Conservation (phyloP, 768 basidiomycete species). For the Leccinum longicurvipes region DNA sequence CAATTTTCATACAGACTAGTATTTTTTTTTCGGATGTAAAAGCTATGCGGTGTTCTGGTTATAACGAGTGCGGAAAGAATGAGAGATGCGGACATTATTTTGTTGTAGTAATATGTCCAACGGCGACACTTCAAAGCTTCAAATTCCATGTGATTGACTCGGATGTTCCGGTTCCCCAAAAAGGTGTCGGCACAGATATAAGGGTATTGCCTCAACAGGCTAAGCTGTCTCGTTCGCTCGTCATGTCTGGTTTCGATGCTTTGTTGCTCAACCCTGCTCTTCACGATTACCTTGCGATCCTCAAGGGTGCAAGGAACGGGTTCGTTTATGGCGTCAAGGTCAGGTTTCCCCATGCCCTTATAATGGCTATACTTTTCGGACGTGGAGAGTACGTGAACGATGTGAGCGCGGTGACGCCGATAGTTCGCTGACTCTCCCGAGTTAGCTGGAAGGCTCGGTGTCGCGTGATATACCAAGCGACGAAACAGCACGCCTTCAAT, state of each 20-base stretch:
- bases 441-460: conserved; percentile 70
- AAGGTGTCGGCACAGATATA: background rate
- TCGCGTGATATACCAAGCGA: conserved; percentile 72
- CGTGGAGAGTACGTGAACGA: conserved; percentile 71
- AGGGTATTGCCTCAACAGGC: background rate
- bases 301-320: conserved; percentile 93
- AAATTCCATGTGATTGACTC: conserved; percentile 31
- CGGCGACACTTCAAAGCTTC: too few relatives aligned
- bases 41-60: background rate
- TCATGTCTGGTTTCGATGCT: conserved; percentile 26
- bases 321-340: conserved; percentile 90
- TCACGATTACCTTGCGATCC: conserved; percentile 87
- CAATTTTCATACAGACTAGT: background rate
- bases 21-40: background rate
- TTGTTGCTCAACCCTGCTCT: conserved; percentile 59
- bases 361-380: conserved; percentile 95
- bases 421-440: conserved; percentile 8
- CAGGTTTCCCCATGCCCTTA: conserved; percentile 91
- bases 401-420: background rate
- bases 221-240: background rate
- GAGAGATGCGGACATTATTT: too few relatives aligned
- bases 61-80: background rate
- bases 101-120: too few relatives aligned
- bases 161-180: background rate
- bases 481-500: conserved; percentile 87